phyloP scores from a whole-genome alignment of 1,139 yeast species.

The Yamadazyma diddensiae region DNA sequence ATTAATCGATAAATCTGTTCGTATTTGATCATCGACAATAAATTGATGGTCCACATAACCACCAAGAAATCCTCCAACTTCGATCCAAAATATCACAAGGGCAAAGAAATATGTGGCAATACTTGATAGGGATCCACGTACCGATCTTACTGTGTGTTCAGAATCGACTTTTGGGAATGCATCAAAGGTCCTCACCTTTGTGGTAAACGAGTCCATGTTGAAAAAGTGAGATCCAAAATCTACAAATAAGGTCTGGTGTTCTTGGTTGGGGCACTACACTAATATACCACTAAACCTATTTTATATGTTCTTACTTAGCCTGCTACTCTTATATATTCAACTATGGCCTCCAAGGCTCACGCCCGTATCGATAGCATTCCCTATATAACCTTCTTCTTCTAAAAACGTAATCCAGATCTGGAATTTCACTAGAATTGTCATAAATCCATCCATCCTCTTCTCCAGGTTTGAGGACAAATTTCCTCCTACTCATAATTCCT shows the following conservation, averaged over 20 bases:
- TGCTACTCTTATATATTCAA: too few relatives aligned
- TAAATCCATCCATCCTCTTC: conserved; percentile 48
- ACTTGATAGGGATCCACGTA: conserved; percentile 78
- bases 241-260: too few relatives aligned
- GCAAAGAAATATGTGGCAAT: conserved; percentile 58
- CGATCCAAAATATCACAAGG: conserved; percentile 77
- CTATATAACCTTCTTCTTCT: conserved; percentile 56
- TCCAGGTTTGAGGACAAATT: conserved; percentile 25
- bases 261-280: too few relatives aligned
- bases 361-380: conserved; percentile 48
- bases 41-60: conserved; percentile 81
- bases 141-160: conserved; percentile 69
- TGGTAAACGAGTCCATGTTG: conserved; percentile 36
- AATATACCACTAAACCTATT: too few relatives aligned
- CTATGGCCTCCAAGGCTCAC: conserved; percentile 33
- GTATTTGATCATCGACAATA: conserved; percentile 62
- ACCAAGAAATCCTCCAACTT: conserved; percentile 80
- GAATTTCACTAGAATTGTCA: conserved; percentile 25
- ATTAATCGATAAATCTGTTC: conserved; percentile 64
- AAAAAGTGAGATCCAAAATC: too few relatives aligned
- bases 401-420: conserved; percentile 35
- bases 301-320: too few relatives aligned
- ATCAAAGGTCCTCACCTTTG: conserved; percentile 64
- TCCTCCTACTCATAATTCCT: conserved; percentile 23
- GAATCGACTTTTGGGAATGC: conserved; percentile 89